Evolutionary conservation across 352 stramenopile species (phyloP).

Genomic region (Globisporangium spinosum): DNA sequence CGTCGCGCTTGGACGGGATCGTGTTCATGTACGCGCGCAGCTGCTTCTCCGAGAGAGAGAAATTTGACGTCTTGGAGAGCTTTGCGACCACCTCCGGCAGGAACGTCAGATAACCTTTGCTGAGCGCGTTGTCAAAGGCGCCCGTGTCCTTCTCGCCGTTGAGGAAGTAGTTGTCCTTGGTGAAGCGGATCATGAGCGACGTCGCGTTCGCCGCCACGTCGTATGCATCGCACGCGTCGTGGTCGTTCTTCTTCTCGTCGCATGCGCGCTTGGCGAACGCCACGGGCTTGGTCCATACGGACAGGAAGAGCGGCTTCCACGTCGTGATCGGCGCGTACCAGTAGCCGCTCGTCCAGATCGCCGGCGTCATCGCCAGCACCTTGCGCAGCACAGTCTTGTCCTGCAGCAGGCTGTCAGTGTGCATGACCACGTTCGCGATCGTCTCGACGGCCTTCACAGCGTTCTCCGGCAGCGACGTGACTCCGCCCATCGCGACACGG

Average conservation of each 20-base stretch:
- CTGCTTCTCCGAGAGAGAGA: slow-evolving; percentile 29
- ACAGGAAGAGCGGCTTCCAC: slow-evolving; percentile 34
- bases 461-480: slow-evolving; percentile 33
- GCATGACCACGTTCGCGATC: slow-evolving; percentile 29
- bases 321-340: slow-evolving; percentile 42
- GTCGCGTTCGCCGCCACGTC: slow-evolving; percentile 45
- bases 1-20: slow-evolving; percentile 53
- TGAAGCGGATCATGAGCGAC: slow-evolving; percentile 57
- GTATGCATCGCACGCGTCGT: slow-evolving; percentile 28
- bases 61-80: slow-evolving; percentile 24
- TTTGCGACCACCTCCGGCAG: slow-evolving; percentile 37
- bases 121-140: slow-evolving; percentile 20
- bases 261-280: slow-evolving; percentile 23
- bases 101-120: slow-evolving; percentile 32
- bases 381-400: slow-evolving; percentile 29
- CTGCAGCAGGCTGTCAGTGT: slow-evolving; percentile 18
- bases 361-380: slow-evolving; percentile 34
- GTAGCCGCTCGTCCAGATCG: slow-evolving; percentile 47
- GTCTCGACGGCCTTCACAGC: slow-evolving; percentile 31
- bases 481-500: slow-evolving; percentile 36
- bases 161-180: slow-evolving; percentile 59
- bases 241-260: not conserved
- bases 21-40: slow-evolving; percentile 54
- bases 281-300: slow-evolving; percentile 26
- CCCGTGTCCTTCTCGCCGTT: slow-evolving; percentile 24